Conservation (phyloP, 2,329 filamentous ascomycete species). For the Xylaria sp. region DNA sequence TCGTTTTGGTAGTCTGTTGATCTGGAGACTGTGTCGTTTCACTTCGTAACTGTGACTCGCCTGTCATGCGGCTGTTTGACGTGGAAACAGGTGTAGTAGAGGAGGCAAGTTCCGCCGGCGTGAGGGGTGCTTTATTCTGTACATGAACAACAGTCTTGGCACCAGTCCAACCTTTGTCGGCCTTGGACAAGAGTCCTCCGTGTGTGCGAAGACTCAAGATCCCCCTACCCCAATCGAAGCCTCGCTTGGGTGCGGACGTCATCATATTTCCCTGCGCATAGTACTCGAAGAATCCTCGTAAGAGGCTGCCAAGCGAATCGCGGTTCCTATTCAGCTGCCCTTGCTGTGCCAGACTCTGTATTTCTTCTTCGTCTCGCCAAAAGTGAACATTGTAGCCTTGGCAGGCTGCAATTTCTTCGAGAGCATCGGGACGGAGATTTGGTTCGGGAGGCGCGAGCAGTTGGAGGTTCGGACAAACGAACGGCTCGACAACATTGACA, state of each 20-base stretch:
- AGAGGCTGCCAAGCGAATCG: slow-evolving; percentile 63
- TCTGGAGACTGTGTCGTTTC: slow-evolving; percentile 1
- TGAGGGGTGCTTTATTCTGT: slow-evolving; percentile 33
- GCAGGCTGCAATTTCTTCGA: slow-evolving; percentile 43
- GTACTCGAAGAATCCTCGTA: slow-evolving; percentile 85
- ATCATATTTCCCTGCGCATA: slow-evolving; percentile 61
- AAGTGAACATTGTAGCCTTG: slow-evolving; percentile 69
- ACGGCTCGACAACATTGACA: slow-evolving; percentile 73
- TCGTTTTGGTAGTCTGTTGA: slow-evolving; percentile 27
- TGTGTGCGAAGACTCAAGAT: slow-evolving; percentile 71
- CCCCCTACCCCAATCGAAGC: slow-evolving; percentile 76
- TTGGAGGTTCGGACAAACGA: slow-evolving; percentile 81
- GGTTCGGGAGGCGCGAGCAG: slow-evolving; percentile 39
- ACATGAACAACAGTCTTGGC: slow-evolving; percentile 64
- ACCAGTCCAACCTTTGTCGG: slow-evolving; percentile 79
- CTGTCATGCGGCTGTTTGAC: slow-evolving; percentile 17
- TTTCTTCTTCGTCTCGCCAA: slow-evolving; percentile 69
- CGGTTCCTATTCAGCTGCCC: slow-evolving; percentile 62
- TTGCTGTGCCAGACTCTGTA: slow-evolving; percentile 52
- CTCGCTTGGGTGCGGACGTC: slow-evolving; percentile 45
- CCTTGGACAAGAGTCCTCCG: slow-evolving; percentile 67
- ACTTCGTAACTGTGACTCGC: slow-evolving; percentile 13
- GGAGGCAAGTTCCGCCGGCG: slow-evolving; percentile 16
- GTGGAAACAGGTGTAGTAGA: slow-evolving; percentile 16
- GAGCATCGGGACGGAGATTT: slow-evolving; percentile 34